Conservation (phyloP, 768 basidiomycete genomes). For the Sistotremastrum niveocremeum region DNA sequence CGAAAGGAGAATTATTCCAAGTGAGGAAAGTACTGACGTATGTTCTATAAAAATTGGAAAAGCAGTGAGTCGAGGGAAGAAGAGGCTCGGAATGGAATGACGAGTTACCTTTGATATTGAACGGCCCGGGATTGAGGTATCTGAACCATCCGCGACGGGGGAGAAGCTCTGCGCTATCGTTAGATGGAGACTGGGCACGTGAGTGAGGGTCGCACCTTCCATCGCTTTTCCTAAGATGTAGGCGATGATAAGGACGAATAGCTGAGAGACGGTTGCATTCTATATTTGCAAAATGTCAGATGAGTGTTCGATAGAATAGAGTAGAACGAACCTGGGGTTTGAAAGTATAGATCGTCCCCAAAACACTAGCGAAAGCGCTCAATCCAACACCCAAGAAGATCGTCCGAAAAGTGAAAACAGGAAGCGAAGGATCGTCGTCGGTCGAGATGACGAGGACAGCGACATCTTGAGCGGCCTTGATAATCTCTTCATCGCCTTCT, state of each 20-base stretch:
- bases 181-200: slow-evolving; percentile 5
- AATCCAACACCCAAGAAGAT: slow-evolving; percentile 35
- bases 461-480: slow-evolving; percentile 31
- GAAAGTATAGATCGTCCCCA: slow-evolving; percentile 23
- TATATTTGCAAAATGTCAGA: slow-evolving; percentile 18
- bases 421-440: slow-evolving; percentile 35
- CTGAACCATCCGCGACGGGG: slow-evolving; percentile 35
- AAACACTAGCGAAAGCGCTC: slow-evolving; percentile 32
- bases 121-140: slow-evolving; percentile 50
- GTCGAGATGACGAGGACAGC: slow-evolving; percentile 32
- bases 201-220: slow-evolving; percentile 27
- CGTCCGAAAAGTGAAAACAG: slow-evolving; percentile 34
- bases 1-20: too few relatives aligned
- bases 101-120: slow-evolving; percentile 35
- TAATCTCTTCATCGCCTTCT: slow-evolving; percentile 15
- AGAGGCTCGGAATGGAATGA: neutral
- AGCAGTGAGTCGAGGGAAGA: too few relatives aligned
- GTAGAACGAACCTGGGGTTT: slow-evolving; percentile 17
- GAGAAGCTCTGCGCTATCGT: slow-evolving; percentile 19
- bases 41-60: too few relatives aligned
- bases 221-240: slow-evolving; percentile 39
- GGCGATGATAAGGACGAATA: slow-evolving; percentile 43
- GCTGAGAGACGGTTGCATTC: slow-evolving; percentile 38
- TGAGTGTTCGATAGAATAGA: neutral
- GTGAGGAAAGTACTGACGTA: too few relatives aligned